Base-by-base conservation (phyloP, 1,139 yeast species). In the Blastobotrys capitulatus region DNA sequence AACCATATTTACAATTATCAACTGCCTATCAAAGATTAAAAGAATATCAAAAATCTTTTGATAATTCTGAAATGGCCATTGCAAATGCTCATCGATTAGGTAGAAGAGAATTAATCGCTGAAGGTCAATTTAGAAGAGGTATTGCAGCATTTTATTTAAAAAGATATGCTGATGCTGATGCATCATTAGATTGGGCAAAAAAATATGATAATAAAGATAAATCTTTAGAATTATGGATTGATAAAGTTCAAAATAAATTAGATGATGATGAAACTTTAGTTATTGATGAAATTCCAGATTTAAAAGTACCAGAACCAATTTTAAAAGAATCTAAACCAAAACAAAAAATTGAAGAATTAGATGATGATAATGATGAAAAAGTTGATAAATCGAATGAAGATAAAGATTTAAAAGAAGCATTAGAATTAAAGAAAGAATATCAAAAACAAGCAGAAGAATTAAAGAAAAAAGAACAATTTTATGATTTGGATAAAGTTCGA, bases 81-180 rank as follows among this genome's bases (percentile, higher is more conserved):
- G 63, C 68, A 1, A 60, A 78, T 27, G 89, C 94, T 0, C 66
- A 69, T 37, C 67, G 65, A 6, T 66, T 78, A 42, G 83, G 82
- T 0, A 77, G 73, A 48, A 68, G 82, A 52, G 68, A 70, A 3
- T 76, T 75, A n/a, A 71, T 83, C 38, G 85, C 80, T 0, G 69
- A 74, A 29, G 79, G 83, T 25, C 77, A 83, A 58, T 79, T 81
- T 60, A 73, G 86, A 38, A 69, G 82, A 49, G 86, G 58, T 52
- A 60, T 68, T 35, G 58, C 66, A 6, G 49, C 64, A 20, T 54
- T 49, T 44, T 54, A 59, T 7, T 70, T 75, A 52, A 79, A 78
- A 55, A 68, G 76, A 13, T 72, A 67, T 52, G 65, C 64, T 10
- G 66, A 70, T 47, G 83, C 95, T 0, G 66, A 72, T 32, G 65